phyloP scores from a whole-genome alignment of 164 flowering plant genomes.

The Pachysandra terminalis region DNA sequence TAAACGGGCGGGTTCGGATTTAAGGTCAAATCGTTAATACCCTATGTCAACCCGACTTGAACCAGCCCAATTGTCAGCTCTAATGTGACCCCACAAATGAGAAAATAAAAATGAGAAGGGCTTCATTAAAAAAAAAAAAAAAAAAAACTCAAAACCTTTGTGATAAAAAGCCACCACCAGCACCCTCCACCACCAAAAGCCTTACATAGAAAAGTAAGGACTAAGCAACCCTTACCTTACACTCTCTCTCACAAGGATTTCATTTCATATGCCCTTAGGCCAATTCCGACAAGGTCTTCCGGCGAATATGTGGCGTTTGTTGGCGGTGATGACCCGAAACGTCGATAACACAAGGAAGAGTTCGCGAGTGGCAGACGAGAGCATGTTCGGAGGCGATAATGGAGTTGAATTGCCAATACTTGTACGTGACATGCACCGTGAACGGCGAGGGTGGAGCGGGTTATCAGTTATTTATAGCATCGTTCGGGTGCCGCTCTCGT shows the following conservation, averaged over 20 bases:
- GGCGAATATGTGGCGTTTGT: not conserved
- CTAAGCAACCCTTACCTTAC: not conserved
- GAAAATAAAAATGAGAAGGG: not conserved
- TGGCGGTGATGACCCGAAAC: not conserved
- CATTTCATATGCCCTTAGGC: too few species aligned
- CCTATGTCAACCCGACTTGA: too few species aligned
- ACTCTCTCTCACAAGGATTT: not conserved
- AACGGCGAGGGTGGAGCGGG: constrained; percentile 9
- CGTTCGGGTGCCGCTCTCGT: constrained; percentile 18
- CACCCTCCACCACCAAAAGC: not conserved
- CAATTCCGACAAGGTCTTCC: not conserved
- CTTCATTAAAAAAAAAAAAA: too few species aligned
- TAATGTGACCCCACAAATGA: not conserved
- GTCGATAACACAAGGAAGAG: not conserved
- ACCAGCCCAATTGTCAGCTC: not conserved
- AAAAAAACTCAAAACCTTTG: not conserved
- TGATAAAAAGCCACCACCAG: not conserved
- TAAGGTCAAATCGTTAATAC: too few species aligned
- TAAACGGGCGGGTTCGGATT: too few species aligned
- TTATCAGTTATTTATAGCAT: constrained; percentile 13
- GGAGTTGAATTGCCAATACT: constrained; percentile 5
- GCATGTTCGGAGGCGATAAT: constrained; percentile 8
- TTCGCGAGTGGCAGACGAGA: not conserved
- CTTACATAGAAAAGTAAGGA: not conserved
- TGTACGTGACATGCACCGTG: not conserved